Evolutionary conservation across 768 basidiomycete genomes (phyloP).

Genomic region (Naematelia aurantialba): DNA sequence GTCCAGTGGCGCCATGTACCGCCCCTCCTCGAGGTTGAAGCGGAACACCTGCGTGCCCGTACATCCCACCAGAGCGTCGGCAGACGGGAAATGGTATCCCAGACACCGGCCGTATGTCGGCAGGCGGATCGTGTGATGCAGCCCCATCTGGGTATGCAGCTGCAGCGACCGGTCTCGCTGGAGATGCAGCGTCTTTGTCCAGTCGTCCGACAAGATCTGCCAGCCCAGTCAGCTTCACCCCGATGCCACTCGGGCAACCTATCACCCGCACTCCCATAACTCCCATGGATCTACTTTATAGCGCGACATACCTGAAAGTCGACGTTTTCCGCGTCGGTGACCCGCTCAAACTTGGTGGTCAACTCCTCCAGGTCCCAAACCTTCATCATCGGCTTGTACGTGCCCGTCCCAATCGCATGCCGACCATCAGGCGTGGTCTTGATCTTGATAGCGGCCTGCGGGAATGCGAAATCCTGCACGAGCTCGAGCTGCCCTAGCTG

Average conservation of each 20-base stretch:
- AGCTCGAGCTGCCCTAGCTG: constrained; percentile 82
- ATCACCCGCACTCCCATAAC: too few species aligned
- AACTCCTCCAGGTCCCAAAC: constrained; percentile 94
- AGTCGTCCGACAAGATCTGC: constrained; percentile 92
- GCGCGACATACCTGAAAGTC: constrained; percentile 86
- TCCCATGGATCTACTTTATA: neutral
- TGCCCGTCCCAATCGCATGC: constrained; percentile 89
- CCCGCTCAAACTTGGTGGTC: constrained; percentile 89
- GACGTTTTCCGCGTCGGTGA: constrained; percentile 93
- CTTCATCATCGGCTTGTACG: constrained; percentile 94
- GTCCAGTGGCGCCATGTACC: constrained; percentile 70
- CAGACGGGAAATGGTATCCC: constrained; percentile 89
- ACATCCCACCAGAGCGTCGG: constrained; percentile 80
- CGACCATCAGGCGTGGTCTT: constrained; percentile 87
- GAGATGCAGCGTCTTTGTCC: constrained; percentile 96
- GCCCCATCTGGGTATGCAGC: constrained; percentile 87
- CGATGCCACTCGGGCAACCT: too few species aligned
- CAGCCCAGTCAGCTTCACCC: neutral
- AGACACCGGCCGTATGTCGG: constrained; percentile 88
- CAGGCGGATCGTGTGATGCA: constrained; percentile 89
- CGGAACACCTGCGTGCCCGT: constrained; percentile 85
- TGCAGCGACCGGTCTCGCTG: constrained; percentile 94
- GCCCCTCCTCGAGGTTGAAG: constrained; percentile 90
- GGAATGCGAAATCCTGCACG: constrained; percentile 94
- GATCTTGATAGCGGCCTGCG: constrained; percentile 88